These are phyloP conservation scores for Podaxis pistillaris DNA, from an alignment of 768 basidiomycete species.

Conservation along the genomic window DNA sequence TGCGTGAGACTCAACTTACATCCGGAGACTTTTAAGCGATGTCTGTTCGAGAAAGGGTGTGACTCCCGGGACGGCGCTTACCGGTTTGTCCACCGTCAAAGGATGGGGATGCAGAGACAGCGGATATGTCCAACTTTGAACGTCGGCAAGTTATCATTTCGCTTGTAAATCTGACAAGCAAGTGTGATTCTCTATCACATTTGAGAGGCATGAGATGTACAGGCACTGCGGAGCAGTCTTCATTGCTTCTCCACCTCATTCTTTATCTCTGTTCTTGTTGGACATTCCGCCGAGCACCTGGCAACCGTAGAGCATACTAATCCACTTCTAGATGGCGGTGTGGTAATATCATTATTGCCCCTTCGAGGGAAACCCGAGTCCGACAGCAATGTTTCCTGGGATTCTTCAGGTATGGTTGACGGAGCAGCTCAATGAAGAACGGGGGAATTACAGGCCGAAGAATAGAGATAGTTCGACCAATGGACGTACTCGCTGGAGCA, in stretches of 20 bases:
- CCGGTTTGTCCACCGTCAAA: background rate
- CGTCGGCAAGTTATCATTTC: background rate
- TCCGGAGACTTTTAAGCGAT: background rate
- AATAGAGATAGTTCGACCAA: no score
- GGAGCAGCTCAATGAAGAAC: background rate
- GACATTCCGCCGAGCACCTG: no score
- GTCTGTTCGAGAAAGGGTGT: background rate
- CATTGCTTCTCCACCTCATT: no score
- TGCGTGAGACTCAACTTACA: background rate
- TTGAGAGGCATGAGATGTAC: no score
- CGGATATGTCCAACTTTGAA: background rate
- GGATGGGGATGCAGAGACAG: background rate
- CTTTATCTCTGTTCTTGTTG: no score
- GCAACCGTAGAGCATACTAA: no score
- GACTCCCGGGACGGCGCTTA: background rate
- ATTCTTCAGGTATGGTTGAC: background rate
- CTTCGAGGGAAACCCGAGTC: background rate
- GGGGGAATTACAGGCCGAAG: no score
- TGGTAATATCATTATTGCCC: background rate
- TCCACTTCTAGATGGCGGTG: no score
- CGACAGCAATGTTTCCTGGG: background rate
- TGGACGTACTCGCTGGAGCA: no score
- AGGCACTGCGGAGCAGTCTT: no score
- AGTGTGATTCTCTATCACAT: no score
- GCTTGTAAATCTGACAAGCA: no score